Evolutionary conservation across 2,329 filamentous ascomycete species (phyloP).

Genomic region (Neocatenulostroma microsporum): DNA sequence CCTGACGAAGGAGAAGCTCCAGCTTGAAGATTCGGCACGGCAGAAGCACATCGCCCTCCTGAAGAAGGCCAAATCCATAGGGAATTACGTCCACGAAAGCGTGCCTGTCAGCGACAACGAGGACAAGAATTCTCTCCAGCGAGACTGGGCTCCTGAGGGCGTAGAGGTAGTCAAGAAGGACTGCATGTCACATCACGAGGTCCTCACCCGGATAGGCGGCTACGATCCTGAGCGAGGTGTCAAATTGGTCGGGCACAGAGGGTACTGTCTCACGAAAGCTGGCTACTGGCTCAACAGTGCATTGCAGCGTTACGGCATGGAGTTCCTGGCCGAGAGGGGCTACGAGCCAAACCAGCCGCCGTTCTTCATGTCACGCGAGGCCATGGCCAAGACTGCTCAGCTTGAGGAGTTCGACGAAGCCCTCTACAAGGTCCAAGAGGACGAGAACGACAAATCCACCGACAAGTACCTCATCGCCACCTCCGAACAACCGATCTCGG

Average conservation of each 20-base stretch:
- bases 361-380: slow-evolving; percentile 88
- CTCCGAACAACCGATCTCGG: slow-evolving; percentile 90
- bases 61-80: slow-evolving; percentile 73
- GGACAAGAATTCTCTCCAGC: slow-evolving; percentile 68
- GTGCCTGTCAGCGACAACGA: slow-evolving; percentile 79
- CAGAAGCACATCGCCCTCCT: slow-evolving; percentile 69
- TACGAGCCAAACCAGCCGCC: slow-evolving; percentile 58
- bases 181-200: slow-evolving; percentile 86
- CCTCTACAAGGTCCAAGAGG: slow-evolving; percentile 86
- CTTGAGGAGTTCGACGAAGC: slow-evolving; percentile 97
- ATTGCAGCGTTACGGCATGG: slow-evolving; percentile 86
- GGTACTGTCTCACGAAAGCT: slow-evolving; percentile 85
- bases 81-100: slow-evolving; percentile 83
- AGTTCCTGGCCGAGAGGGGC: slow-evolving; percentile 74
- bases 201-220: slow-evolving; percentile 76
- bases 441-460: slow-evolving; percentile 67
- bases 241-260: slow-evolving; percentile 89
- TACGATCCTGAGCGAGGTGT: slow-evolving; percentile 89
- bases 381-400: slow-evolving; percentile 98
- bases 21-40: slow-evolving; percentile 62
- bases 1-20: slow-evolving; percentile 75
- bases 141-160: slow-evolving; percentile 73
- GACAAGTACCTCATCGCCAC: slow-evolving; percentile 82
- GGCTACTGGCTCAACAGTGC: slow-evolving; percentile 89
- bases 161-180: slow-evolving; percentile 66